Base-by-base conservation (phyloP, 192 early-diverging fungal genomes). In the Coemansia sp. region DNA sequence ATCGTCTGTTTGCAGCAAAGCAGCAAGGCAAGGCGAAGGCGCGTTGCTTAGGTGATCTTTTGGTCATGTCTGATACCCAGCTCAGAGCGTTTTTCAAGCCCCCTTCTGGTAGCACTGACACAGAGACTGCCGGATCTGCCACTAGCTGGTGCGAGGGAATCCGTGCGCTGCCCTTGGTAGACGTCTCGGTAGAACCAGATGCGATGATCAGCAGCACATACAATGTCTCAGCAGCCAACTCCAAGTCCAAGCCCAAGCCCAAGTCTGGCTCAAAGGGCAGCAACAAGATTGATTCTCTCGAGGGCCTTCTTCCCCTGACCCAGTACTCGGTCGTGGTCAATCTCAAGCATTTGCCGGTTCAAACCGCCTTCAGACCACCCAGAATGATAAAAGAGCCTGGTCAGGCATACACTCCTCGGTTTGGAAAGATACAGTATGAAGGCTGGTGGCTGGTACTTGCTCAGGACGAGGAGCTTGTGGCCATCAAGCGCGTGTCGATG, bases 401-500 rank as follows among this genome's bases (percentile, higher is more conserved):
- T 2, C 86, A 86, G 18, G 87, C 94, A n/a, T 82, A 91, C 63
- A 85, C 92, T 18, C 94, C 94, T 18, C 72, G 84, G 61, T 99
- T 97, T 69, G 91, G 94, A 17, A 97, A 97, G 69, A 80, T 87
- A 7, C 95, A 97, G 72, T 91, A 89, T 72, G 96, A 99, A 69
- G 90, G 92, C 0, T 99, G 94, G 93, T 99, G 92, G 92, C 64
- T 93, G 4, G 83, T 96, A 7, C 74, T 97, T 7, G 95, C 89
- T 0, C 86, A 94, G 54, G 75, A 29, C 3, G 71, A 92, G 48
- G 90, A 91, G 54, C 66, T 98, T 52, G 49, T 96, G 54, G 92
- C 89, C 3, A 52, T 96, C 60, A 96, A 93, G 83, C 82, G 95
- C 17, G 75, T 93, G 8, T 85, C 88, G 36, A 88, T 89, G 84